Base-by-base conservation (phyloP, 371 early-diverging fungal species). In the Blakeslea trispora region DNA sequence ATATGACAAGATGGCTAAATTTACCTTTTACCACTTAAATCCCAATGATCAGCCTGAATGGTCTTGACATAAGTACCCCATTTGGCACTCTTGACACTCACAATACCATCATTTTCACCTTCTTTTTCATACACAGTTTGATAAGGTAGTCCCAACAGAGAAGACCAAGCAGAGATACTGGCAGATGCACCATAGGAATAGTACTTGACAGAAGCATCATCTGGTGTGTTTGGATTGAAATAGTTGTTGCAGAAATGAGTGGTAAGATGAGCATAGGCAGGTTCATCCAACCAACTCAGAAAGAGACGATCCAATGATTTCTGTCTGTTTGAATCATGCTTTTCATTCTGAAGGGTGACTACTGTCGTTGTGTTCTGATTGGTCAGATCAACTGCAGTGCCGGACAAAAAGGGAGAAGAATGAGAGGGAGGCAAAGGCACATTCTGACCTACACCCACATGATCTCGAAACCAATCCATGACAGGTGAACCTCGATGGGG, bases 91-190 rank as follows among this genome's bases (percentile, higher is more conserved):
- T 81, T 59, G 13, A 92, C 57, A 34, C 87, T 85, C 1, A 97
- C 97, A 46, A 97, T 66, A 31, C 97, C 97, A 72, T 97, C 97
- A 61, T 97, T 97, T 0, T 83, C 83, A 7, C 96, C 97, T 53
- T 69, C 66, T 35, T 57, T 65, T 48, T 57, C 59, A 50, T 61
- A 24, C 3, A 65, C 54, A 35, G 60, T 56, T 28, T 81, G 81
- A 58, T 84, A 80, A 0, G 90, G 85, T 14, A 87, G 67, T 5
- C 80, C 86, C 40, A 83, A 72, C 13, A 81, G 77, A 11, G 74
- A 84, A 66, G 78, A 85, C 52, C 74, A 63, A 2, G 55, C 45
- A 13, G 61, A 51, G 15, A 75, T 59, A 17, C 76, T 77, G 28
- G 85, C 80, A 1, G 85, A 71, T 3, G 89, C 90, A 21, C 88